Conservation (phyloP, 176 grass and related monocot genomes). For the Cocos nucifera region DNA sequence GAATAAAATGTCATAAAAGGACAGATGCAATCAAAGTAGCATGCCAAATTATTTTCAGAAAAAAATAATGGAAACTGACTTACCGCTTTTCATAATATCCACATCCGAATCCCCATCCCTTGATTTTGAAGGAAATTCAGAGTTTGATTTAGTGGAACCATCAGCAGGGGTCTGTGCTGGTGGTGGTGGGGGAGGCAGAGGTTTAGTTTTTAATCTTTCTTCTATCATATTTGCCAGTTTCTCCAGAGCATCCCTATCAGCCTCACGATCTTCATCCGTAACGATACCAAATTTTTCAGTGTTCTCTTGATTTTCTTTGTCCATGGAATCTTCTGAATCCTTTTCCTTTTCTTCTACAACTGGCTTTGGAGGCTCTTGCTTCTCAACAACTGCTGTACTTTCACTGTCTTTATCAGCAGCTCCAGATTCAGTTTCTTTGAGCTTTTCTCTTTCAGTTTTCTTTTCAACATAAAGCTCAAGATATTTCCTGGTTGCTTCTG, state of each 20-base stretch:
- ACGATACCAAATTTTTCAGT: conserved; percentile 67
- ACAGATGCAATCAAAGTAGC: too few relatives aligned
- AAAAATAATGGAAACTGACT: conserved; percentile 2
- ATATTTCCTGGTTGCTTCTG: conserved; percentile 86
- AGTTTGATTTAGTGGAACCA: conserved; percentile 16
- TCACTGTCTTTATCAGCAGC: conserved; percentile 27
- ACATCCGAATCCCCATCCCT: conserved; percentile 48
- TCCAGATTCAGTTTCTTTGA: conserved; percentile 42
- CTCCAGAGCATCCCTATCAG: conserved; percentile 52
- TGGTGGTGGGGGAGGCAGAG: conserved; percentile 48
- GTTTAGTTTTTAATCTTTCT: conserved; percentile 80
- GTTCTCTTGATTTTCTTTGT: conserved; percentile 48
- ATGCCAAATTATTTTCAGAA: not conserved
- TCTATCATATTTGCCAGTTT: conserved; percentile 72
- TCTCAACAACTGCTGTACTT: conserved; percentile 8
- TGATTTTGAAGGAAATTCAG: conserved; percentile 40
- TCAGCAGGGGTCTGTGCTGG: conserved; percentile 41
- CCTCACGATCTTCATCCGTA: conserved; percentile 66
- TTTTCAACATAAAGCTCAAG: conserved; percentile 86
- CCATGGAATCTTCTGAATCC: conserved; percentile 32
- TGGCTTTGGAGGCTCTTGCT: conserved; percentile 34
- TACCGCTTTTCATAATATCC: conserved; percentile 58
- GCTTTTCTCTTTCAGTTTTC: conserved; percentile 64
- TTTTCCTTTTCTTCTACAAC: conserved; percentile 42
- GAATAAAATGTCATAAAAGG: too few relatives aligned